These are phyloP conservation scores for Scedosporium aurantiacum DNA, from an alignment of 2,329 filamentous ascomycete species.

Conservation along the genomic window DNA sequence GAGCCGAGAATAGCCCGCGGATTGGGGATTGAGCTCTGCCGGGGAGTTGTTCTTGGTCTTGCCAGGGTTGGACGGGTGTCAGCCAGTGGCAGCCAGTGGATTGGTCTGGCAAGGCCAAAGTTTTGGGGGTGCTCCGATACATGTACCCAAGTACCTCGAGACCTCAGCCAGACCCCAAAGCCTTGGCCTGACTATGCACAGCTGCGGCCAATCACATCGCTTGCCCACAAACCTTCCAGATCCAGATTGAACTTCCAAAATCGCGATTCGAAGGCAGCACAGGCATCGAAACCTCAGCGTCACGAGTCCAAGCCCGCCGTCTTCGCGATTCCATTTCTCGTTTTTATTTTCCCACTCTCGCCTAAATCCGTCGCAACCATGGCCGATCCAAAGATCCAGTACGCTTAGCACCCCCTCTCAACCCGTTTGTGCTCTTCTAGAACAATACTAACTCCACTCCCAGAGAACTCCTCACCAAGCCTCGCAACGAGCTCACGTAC, in stretches of 20 bases:
- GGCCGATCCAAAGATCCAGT: slow-evolving; percentile 66
- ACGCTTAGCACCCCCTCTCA: slow-evolving; percentile 17
- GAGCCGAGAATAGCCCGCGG: slow-evolving; percentile 6
- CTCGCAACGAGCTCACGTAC: slow-evolving; percentile 83
- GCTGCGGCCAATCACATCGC: neutral
- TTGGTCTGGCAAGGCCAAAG: too few relatives aligned
- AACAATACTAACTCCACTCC: slow-evolving; percentile 17
- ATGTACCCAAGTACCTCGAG: neutral
- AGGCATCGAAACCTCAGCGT: neutral
- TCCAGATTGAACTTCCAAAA: neutral
- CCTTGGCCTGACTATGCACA: neutral
- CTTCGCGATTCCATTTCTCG: neutral
- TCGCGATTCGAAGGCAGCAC: neutral
- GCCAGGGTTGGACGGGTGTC: neutral
- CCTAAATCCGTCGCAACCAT: slow-evolving; percentile 23
- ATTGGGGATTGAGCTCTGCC: neutral
- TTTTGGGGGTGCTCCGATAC: too few relatives aligned
- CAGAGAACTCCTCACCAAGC: slow-evolving; percentile 82
- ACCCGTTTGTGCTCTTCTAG: neutral
- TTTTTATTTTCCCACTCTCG: neutral
- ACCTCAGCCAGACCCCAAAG: neutral
- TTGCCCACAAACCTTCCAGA: neutral
- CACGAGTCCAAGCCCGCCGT: neutral
- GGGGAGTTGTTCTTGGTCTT: neutral
- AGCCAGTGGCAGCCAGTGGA: too few relatives aligned